Evolutionary conservation across 495 filamentous ascomycete species (phyloP), one percentile per base, ranked within the genome.

Genomic region (Aspergillus incahuasiensis): DNA sequence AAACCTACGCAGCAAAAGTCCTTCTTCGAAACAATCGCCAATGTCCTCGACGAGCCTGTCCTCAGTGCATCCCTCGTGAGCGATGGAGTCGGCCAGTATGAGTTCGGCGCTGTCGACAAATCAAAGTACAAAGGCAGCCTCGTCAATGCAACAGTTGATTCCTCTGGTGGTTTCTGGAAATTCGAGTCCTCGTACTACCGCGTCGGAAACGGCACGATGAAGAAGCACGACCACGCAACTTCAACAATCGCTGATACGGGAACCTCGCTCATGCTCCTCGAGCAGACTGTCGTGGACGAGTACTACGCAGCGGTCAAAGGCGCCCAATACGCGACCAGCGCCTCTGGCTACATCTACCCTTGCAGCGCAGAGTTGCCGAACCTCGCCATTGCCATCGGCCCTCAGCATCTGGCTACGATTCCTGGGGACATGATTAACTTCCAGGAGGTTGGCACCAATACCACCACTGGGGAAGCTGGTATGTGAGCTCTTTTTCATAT

Each of bases 21-120:
- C 24, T 94, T 91, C 69, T 92, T 94, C 68, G 88, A 90, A 55
- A 92, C 90, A 63, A 73, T 88, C 44, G 79, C 82, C 58, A 54
- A 74, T 20, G 68, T 67, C 9, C 82, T 95, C 20, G 78, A 82
- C 35, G 70, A 81, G 60, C 88, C 89, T 5, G 68, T 94, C 20
- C 87, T 94, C 69, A 87, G 88, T 2, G 85, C 85, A 21, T 80
- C 86, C 44, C 81, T 94, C 39, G 82, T 84, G 54, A 63, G 57
- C 54, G 68, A 78, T 18, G 75, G 82, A 51, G 73, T 77, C 6
- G 89, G 90, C 41, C 78, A 80, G 55, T 95, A 91, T 65, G 85
- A 90, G 53, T 94, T 94, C 68, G 90, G 90, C 21, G 69, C 58
- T 44, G 83, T 92, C 64, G 88, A 92, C 65, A 62, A 60, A 2